Conservation (phyloP, 768 basidiomycete genomes). For the Boletus barrowsii region DNA sequence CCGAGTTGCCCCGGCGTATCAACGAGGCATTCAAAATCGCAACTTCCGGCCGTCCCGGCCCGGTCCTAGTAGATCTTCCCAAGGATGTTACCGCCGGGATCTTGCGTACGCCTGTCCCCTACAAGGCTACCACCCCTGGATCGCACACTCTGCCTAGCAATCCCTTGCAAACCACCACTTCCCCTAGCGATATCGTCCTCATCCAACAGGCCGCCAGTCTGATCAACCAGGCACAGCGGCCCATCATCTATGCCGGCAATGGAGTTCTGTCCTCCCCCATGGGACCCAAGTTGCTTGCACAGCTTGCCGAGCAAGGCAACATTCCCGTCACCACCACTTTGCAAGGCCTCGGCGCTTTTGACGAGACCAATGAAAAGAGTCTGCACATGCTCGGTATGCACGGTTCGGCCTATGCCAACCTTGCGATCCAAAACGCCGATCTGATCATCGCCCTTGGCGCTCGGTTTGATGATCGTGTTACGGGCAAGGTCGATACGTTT, state of each 20-base stretch:
- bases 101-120: slow-evolving; percentile 79
- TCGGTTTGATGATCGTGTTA: slow-evolving; percentile 97
- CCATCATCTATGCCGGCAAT: slow-evolving; percentile 90
- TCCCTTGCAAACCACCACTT: slow-evolving; percentile 57
- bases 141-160: slow-evolving; percentile 72
- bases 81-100: slow-evolving; percentile 97
- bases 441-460: slow-evolving; percentile 96
- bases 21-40: slow-evolving; percentile 99
- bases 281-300: slow-evolving; percentile 78
- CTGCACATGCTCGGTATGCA: slow-evolving; percentile 99
- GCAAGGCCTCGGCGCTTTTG: slow-evolving; percentile 93
- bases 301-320: slow-evolving; percentile 80
- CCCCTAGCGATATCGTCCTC: slow-evolving; percentile 58
- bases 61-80: slow-evolving; percentile 97
- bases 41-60: slow-evolving; percentile 93
- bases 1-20: slow-evolving; percentile 91
- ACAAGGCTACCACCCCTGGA: slow-evolving; percentile 84
- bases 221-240: slow-evolving; percentile 89
- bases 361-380: slow-evolving; percentile 82
- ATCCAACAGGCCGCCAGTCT: slow-evolving; percentile 83
- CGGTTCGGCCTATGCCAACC: slow-evolving; percentile 93
- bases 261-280: slow-evolving; percentile 80
- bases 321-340: slow-evolving; percentile 97
- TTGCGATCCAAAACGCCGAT: slow-evolving; percentile 97
- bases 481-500: slow-evolving; percentile 84